These are phyloP conservation scores for Trichoderma lentiforme DNA, from an alignment of 2,329 filamentous ascomycete species.

Conservation along the genomic window DNA sequence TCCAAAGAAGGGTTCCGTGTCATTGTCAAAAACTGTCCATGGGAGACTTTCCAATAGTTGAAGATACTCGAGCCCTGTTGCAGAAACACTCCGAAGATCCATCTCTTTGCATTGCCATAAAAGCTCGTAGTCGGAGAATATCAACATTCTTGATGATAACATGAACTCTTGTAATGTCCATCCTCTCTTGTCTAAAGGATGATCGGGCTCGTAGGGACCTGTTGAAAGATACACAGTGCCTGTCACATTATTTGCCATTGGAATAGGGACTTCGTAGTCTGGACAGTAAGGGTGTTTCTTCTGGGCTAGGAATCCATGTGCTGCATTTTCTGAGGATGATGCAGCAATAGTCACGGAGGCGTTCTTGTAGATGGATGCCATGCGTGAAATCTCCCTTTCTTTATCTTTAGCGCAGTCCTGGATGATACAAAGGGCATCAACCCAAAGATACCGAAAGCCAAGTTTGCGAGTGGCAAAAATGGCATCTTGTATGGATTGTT, in stretches of 20 bases:
- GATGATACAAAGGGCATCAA: not conserved
- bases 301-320: not conserved
- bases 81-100: not conserved
- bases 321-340: not conserved
- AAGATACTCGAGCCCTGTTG: not conserved
- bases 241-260: not conserved
- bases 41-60: not conserved
- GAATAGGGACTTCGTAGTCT: not conserved
- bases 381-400: not conserved
- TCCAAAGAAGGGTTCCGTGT: not conserved
- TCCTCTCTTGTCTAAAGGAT: not conserved
- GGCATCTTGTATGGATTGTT: not conserved
- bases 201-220: not conserved
- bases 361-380: constrained; percentile 4
- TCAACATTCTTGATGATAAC: not conserved
- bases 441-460: not conserved
- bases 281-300: not conserved
- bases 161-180: constrained; percentile 6
- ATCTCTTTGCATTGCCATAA: constrained; percentile 2
- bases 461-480: not conserved
- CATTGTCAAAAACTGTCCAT: not conserved
- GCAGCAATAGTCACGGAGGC: not conserved
- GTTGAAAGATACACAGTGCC: not conserved
- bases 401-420: not conserved
- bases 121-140: constrained; percentile 1